Evolutionary conservation across 768 basidiomycete species (phyloP).

Genomic region (Pisolithus orientalis): DNA sequence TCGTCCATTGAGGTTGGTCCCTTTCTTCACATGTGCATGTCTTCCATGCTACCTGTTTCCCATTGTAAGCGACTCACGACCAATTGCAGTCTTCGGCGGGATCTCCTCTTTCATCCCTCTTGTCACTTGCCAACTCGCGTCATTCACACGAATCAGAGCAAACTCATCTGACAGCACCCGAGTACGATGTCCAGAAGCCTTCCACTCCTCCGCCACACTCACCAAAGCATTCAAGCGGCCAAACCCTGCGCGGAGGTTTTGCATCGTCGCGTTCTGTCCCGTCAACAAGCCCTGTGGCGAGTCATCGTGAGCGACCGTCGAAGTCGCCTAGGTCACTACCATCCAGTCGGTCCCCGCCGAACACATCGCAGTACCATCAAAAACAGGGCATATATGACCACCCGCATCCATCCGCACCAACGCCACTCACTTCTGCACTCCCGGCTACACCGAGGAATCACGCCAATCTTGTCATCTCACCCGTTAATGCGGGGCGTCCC

Average conservation of each 20-base stretch:
- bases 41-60: neutral
- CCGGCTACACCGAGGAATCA: slow-evolving; percentile 25
- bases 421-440: slow-evolving; percentile 23
- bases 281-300: slow-evolving; percentile 6
- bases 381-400: slow-evolving; percentile 7
- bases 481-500: slow-evolving; percentile 13
- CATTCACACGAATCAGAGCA: slow-evolving; percentile 23
- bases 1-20: slow-evolving; percentile 19
- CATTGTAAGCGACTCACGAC: neutral
- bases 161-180: slow-evolving; percentile 17
- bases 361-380: slow-evolving; percentile 14
- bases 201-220: slow-evolving; percentile 1
- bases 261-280: slow-evolving; percentile 12
- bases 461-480: slow-evolving; percentile 16
- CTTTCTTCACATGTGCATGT: neutral
- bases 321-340: slow-evolving; percentile 13
- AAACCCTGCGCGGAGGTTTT: neutral
- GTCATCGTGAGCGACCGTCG: slow-evolving; percentile 1
- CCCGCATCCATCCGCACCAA: slow-evolving; percentile 16
- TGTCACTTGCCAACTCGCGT: slow-evolving; percentile 20
- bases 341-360: slow-evolving; percentile 12
- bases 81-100: slow-evolving; percentile 17
- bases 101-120: slow-evolving; percentile 24
- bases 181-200: slow-evolving; percentile 9
- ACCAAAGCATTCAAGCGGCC: neutral